phyloP scores from a whole-genome alignment of 2,329 filamentous ascomycete species.

The Cladosporium oxysporum region DNA sequence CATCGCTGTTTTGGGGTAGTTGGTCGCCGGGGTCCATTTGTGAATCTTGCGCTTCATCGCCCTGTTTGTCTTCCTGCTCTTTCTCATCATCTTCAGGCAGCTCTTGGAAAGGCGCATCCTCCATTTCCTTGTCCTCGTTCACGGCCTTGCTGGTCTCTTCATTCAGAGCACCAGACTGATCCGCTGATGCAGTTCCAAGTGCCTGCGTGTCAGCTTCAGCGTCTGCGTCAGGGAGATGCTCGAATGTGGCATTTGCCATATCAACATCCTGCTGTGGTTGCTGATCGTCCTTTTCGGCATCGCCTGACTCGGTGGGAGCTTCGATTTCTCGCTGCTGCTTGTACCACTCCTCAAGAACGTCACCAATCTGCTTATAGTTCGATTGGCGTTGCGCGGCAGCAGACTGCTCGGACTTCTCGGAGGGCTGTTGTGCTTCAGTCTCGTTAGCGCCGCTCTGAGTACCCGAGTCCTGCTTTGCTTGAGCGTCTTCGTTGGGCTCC shows the following conservation, averaged over 20 bases:
- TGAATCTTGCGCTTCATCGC: slow-evolving; percentile 40
- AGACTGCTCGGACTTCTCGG: slow-evolving; percentile 25
- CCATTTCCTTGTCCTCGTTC: slow-evolving; percentile 48
- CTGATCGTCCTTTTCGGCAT: slow-evolving; percentile 54
- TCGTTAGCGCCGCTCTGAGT: slow-evolving; percentile 24
- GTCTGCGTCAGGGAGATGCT: slow-evolving; percentile 86
- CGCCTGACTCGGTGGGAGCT: slow-evolving; percentile 52
- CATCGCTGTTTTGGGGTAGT: slow-evolving; percentile 33
- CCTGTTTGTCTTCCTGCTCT: slow-evolving; percentile 26
- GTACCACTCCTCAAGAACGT: slow-evolving; percentile 91
- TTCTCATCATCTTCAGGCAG: slow-evolving; percentile 35
- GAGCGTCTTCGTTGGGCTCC: slow-evolving; percentile 22
- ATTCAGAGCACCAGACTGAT: slow-evolving; percentile 82
- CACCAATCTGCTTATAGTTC: slow-evolving; percentile 85
- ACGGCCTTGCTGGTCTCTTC: slow-evolving; percentile 84
- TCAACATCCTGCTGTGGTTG: slow-evolving; percentile 62
- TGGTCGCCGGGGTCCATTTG: slow-evolving; percentile 30
- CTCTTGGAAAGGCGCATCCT: slow-evolving; percentile 32
- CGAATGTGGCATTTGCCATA: slow-evolving; percentile 80
- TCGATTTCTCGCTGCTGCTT: slow-evolving; percentile 83
- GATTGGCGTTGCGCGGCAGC: slow-evolving; percentile 28
- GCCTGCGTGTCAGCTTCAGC: slow-evolving; percentile 85
- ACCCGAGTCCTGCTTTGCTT: slow-evolving; percentile 25
- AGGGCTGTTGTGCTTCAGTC: slow-evolving; percentile 26
- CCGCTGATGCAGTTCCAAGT: slow-evolving; percentile 81